Base-by-base conservation (phyloP, 192 early-diverging fungal species). In the Coemansia guatemalensis region DNA sequence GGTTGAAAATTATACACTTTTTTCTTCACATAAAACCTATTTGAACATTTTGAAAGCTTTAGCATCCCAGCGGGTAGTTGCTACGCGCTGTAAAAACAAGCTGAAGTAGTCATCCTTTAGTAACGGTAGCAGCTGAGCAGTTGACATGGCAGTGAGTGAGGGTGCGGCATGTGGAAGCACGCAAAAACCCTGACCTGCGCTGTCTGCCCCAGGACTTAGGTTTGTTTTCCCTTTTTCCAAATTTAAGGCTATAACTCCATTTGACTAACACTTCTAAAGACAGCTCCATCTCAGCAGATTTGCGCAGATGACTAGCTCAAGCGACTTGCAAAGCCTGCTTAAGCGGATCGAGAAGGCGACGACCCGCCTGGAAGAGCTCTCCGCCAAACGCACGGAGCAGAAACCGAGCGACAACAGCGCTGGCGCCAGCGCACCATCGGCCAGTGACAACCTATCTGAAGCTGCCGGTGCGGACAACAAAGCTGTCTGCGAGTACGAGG, bases 271-370 rank as follows among this genome's bases (percentile, higher is more conserved):
- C 56, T 24, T 35, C 20, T 58, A 49, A 18, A 24, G n/a, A 29
- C 6, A 55, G 14, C 12, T 20, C 41, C 20, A 27, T 23, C 53
- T 14, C 2, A 17, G 14, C 21, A 21, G 14, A 18, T 44, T 44
- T 11, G 4, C 3, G 14, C 60, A 70, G 77, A 80, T 80, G 77
- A 64, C 77, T 18, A 67, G 35, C 53, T 56, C 78, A 30, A 75
- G 23, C 48, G 74, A 81, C 78, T 59, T 83, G 21, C 63, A 69
- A 11, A 83, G 83, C 44, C 87, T 99, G 50, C 81, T 98, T 58
- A 93, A 89, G 83, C 88, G 97, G 27, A 83, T 99, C 30, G 97
- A 99, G 79, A 85, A 89, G 22, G 95, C 95, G 56, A 95, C 95
- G 14, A 80, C 86, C 8, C 89, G 93, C 41, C 85, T 99, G 24